Base-by-base conservation (phyloP, 179 eudicot genomes). In the Sideroxylon spinosum region DNA sequence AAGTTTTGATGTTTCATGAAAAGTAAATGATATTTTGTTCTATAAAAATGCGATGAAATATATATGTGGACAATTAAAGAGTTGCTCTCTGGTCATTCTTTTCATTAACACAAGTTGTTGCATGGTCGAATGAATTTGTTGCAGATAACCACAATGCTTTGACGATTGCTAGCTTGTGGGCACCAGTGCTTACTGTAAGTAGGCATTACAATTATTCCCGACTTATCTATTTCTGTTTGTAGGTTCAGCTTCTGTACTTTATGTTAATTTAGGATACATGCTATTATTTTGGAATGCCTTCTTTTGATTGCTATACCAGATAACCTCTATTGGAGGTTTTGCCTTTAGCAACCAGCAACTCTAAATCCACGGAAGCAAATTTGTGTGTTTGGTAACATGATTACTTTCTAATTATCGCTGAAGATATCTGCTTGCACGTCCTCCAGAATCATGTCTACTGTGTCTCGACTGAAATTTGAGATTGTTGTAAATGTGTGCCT, bases 81-180 rank as follows among this genome's bases (percentile, higher is more conserved):
- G 44, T 37, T 37, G 44, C 44, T 37, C 5, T 37, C 44, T 3
- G 44, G 44, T 37, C 44, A 37, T 37, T 37, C 44, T 37, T 37
- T 37, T 37, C 5, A n/a, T 37, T 37, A 37, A 37, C 44, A 3
- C 44, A 37, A 37, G 44, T 37, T 37, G 44, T 37, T 3, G 44
- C 0, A 3, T 37, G 44, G 44, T 37, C 44, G 3, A 37, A 37
- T 37, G 44, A 37, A 37, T 78, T 66, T 71, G 61, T 74, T 90
- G 89, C 94, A 97, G 99, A 97, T 88, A 97, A 97, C 74, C 87
- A 92, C 80, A 97, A 97, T 88, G 97, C 93, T 76, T 81, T 90
- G 69, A 83, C 98, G 4, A 81, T 97, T 82, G 94, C 92, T 73
- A 87, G 91, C 86, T 71, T 97, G 65, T 97, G 99, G 99, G 95